A percentile compares a stretch with the other conserved stretches of the same genome.
phyloP scores from a whole-genome alignment of 2,329 filamentous ascomycete species.

The Pseudomassariella vexata region DNA sequence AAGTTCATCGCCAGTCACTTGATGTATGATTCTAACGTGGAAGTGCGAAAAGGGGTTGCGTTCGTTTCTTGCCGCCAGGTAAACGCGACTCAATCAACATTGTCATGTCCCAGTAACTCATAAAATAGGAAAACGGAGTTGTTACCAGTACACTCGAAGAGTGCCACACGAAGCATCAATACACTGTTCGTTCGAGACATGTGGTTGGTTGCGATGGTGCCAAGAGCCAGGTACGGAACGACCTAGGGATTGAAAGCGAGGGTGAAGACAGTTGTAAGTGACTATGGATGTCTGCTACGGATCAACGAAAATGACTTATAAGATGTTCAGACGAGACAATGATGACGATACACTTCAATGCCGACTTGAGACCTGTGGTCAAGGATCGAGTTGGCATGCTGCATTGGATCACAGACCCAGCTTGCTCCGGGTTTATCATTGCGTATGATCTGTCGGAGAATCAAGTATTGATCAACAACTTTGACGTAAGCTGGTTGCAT shows the following conservation, averaged over 20 bases:
- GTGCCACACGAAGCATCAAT: conserved; percentile 14
- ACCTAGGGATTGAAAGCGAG: conserved; percentile 29
- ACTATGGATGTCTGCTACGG: too few relatives aligned
- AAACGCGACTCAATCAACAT: conserved; percentile 1
- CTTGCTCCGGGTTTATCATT: conserved; percentile 36
- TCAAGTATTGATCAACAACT: conserved; percentile 37
- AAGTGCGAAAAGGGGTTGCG: conserved; percentile 23
- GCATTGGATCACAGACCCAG: conserved; percentile 37
- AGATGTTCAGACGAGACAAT: conserved; percentile 33
- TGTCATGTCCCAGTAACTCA: too few relatives aligned
- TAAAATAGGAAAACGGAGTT: conserved; percentile 15
- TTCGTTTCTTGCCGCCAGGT: conserved; percentile 29
- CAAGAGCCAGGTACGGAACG: conserved; percentile 23
- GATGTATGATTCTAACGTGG: conserved; percentile 17
- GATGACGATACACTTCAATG: conserved; percentile 41
- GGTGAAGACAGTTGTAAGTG: conserved; percentile 34
- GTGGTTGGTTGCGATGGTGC: conserved; percentile 31
- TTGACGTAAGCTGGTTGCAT: conserved; percentile 25
- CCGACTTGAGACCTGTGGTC: conserved; percentile 30
- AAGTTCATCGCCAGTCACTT: conserved; percentile 23
- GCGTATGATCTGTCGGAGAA: conserved; percentile 34
- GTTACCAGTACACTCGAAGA: conserved; percentile 25
- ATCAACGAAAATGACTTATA: conserved; percentile 4
- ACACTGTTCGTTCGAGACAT: conserved; percentile 23
- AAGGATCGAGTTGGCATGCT: conserved; percentile 34